Conservation (phyloP, 495 filamentous ascomycete genomes). For the Tricharina praecox region DNA sequence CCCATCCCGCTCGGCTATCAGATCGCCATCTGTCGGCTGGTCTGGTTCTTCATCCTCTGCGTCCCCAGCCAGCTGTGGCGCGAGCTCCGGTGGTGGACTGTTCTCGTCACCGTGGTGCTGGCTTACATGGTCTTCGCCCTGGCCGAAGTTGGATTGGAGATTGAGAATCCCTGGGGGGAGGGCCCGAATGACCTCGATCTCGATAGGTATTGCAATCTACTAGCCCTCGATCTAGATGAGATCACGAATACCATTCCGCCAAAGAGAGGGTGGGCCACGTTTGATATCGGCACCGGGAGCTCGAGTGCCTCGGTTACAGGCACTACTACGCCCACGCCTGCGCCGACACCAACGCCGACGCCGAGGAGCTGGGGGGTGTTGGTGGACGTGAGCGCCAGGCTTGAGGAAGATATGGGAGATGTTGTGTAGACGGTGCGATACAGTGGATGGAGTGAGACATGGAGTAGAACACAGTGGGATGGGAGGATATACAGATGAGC, state of each 20-base stretch:
- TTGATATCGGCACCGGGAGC: too few species aligned
- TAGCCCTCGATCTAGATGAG: slow-evolving; percentile 21
- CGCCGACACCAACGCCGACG: too few species aligned
- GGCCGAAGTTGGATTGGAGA: slow-evolving; percentile 24
- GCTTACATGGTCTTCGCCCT: slow-evolving; percentile 25
- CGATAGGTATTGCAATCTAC: slow-evolving; percentile 20
- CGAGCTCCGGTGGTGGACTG: slow-evolving; percentile 21
- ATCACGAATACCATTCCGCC: slow-evolving; percentile 8
- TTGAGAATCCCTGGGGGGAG: slow-evolving; percentile 26
- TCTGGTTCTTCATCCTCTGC: slow-evolving; percentile 24
- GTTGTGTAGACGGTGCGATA: too few species aligned
- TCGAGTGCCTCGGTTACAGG: too few species aligned
- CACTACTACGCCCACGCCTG: too few species aligned
- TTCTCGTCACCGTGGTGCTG: slow-evolving; percentile 20
- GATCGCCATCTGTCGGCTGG: slow-evolving; percentile 23
- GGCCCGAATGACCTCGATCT: slow-evolving; percentile 25
- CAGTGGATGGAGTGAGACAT: too few species aligned
- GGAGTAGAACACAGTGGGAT: too few species aligned
- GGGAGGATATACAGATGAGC: too few species aligned
- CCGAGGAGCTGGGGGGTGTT: too few species aligned
- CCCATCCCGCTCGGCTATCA: slow-evolving; percentile 25
- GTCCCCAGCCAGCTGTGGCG: slow-evolving; percentile 22
- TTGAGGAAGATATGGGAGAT: too few species aligned
- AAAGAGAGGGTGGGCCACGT: too few species aligned
- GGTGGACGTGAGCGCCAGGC: too few species aligned